Evolutionary conservation across 805 yeast species (phyloP).

Genomic region (Yarrowia deformans): DNA sequence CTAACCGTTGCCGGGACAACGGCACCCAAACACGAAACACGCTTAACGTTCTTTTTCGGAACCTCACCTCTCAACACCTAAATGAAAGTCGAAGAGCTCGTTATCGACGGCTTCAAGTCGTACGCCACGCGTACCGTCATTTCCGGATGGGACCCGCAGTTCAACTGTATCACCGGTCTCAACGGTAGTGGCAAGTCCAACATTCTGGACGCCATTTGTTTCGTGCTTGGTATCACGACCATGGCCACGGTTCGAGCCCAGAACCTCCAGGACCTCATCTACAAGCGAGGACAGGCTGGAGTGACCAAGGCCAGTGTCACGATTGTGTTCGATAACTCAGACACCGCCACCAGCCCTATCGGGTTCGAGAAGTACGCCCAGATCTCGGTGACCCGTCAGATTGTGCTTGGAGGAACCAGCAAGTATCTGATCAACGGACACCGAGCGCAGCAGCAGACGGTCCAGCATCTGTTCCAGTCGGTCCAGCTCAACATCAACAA

Average conservation of each 20-base stretch:
- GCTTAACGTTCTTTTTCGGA: constrained; percentile 11
- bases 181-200: constrained; percentile 98
- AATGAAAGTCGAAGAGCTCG: constrained; percentile 95
- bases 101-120: constrained; percentile 96
- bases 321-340: constrained; percentile 89
- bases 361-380: constrained; percentile 80
- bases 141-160: constrained; percentile 93
- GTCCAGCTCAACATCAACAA: constrained; percentile 96
- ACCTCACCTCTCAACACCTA: constrained; percentile 1
- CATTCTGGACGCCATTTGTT: constrained; percentile 95
- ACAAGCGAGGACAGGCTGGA: constrained; percentile 98
- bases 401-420: constrained; percentile 88
- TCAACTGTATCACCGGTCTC: constrained; percentile 96
- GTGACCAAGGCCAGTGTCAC: constrained; percentile 97
- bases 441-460: constrained; percentile 93
- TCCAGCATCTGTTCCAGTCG: constrained; percentile 86
- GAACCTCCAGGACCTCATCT: constrained; percentile 89
- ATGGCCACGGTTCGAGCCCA: constrained; percentile 96
- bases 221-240: constrained; percentile 94
- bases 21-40: constrained; percentile 34
- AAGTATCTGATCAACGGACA: constrained; percentile 95
- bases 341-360: constrained; percentile 77
- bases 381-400: constrained; percentile 90
- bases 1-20: constrained; percentile 34
- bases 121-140: constrained; percentile 97